phyloP scores from a whole-genome alignment of 805 yeast species.

The Kurtzmaniella cleridarum region DNA sequence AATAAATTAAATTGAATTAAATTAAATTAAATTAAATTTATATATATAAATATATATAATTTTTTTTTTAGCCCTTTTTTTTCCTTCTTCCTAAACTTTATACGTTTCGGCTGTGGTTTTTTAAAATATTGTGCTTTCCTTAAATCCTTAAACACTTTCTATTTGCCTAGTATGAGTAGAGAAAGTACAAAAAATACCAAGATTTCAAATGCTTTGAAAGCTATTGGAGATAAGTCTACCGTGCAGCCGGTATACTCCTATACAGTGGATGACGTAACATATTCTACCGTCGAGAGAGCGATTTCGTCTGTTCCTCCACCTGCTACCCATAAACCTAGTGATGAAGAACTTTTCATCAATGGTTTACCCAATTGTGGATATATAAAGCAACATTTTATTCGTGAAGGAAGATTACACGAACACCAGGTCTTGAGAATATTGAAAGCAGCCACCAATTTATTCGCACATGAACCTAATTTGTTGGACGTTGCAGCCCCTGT shows the following conservation, averaged over 20 bases:
- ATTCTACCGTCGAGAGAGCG: conserved; percentile 54
- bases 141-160: no score
- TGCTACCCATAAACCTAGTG: conserved; percentile 57
- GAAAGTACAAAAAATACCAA: conserved; percentile 14
- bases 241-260: background rate
- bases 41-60: no score
- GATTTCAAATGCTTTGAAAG: conserved; percentile 61
- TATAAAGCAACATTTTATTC: conserved; percentile 64
- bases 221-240: conserved; percentile 42
- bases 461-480: conserved; percentile 72
- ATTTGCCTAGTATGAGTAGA: no score
- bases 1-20: no score
- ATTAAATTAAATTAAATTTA: no score
- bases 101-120: no score
- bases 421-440: conserved; percentile 68
- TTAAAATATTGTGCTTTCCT: no score
- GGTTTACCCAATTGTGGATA: conserved; percentile 73
- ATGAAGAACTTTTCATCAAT: conserved; percentile 59
- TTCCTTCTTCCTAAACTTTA: no score
- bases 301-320: conserved; percentile 61
- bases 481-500: conserved; percentile 85
- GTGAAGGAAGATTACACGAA: conserved; percentile 75
- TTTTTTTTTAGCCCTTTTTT: no score
- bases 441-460: conserved; percentile 54
- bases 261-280: conserved; percentile 52